Conservation (phyloP, 1,284 basidiomycete genomes). For the Cutaneotrichosporon sp. region DNA sequence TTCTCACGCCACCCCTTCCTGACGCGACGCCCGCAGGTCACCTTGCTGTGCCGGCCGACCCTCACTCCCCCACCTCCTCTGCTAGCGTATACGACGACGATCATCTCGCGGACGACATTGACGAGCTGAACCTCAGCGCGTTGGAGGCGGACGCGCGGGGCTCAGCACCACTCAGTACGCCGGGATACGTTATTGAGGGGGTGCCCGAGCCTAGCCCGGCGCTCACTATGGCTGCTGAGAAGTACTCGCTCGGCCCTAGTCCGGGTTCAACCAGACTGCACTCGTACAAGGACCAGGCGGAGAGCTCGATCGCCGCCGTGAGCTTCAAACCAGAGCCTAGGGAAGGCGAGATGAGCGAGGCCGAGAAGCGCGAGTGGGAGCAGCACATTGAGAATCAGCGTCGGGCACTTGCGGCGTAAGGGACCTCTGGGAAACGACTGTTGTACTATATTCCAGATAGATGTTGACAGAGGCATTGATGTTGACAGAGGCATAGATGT, state of each 20-base stretch:
- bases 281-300: no score
- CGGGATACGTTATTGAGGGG: not conserved
- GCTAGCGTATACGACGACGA: not conserved
- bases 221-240: not conserved
- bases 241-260: not conserved
- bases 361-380: constrained; percentile 14
- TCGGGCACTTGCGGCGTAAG: no score
- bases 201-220: not conserved
- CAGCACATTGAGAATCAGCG: constrained; percentile 7
- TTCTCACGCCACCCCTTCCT: no score
- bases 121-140: not conserved
- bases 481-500: no score
- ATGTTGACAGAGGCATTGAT: no score
- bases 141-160: not conserved
- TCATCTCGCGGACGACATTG: not conserved
- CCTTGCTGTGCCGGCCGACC: not conserved
- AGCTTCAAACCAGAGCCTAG: not conserved
- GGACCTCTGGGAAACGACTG: no score
- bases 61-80: not conserved
- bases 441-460: no score
- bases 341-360: constrained; percentile 5
- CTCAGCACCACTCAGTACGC: not conserved
- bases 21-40: no score
- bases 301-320: no score
- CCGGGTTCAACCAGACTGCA: not conserved